Base-by-base conservation (phyloP, 225 moss, liverwort and hornwort genomes). In the Anthoceros angustus region DNA sequence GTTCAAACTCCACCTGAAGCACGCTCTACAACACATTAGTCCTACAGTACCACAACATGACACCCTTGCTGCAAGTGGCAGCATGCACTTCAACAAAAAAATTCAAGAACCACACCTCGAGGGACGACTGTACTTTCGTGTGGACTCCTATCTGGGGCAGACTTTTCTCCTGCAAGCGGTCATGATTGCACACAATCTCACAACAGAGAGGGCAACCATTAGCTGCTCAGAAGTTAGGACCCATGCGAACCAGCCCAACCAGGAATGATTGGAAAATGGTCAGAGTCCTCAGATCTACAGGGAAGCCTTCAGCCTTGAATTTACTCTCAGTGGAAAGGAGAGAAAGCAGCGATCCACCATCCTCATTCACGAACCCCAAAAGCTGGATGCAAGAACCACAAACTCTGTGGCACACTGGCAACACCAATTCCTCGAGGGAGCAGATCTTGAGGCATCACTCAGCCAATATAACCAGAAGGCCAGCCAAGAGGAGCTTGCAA, bases 1-100 rank as follows among this genome's bases (percentile, higher is more conserved):
- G 55, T 23, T 55, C 55, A 55, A 55, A 18, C 55, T 55, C 55
- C 55, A 55, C 55, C 55, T 55, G 55, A 55, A 55, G n/a, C 55
- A 55, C 55, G 23, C 55, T 55, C 55, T 55, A 0, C 18, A 9
- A 7, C 55, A 55, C 55, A 55, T 55, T 55, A 55, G 55, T 23
- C 55, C 18, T 7, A 55, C 23, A 55, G n/a, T 18, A 20, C 8
- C 55, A 55, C 18, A 23, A 9, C 55, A 18, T 15, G 0, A 23
- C 55, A 18, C 14, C n/a, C 55, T 55, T 23, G n/a, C 7, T 20
- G 6, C 55, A 20, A 32, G 55, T 7, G 55, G 23, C 45, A 46
- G 8, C n/a, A n/a, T 15, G 23, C 18, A 55, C n/a, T n/a, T n/a
- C 7, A 55, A 18, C 55, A 18, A 0, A 15, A 20, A 55, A 7